Evolutionary conservation across 2,329 filamentous ascomycete species (phyloP).

Genomic region (Xylariaceae sp.): DNA sequence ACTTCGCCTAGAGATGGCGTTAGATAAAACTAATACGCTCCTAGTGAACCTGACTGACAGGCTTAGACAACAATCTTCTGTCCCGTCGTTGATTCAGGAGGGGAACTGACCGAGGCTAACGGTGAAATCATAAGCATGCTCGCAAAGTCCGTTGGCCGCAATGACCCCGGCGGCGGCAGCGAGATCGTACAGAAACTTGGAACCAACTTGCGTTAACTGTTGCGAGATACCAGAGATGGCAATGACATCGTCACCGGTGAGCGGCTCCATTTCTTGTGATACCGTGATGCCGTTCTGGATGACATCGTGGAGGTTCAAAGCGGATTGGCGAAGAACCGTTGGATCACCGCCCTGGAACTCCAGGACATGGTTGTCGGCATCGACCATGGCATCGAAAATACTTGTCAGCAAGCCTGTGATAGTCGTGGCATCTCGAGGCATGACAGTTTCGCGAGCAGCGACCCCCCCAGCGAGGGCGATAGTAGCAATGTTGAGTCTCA

Average conservation of each 20-base stretch:
- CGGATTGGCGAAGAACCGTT: conserved; percentile 11
- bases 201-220: conserved; percentile 5
- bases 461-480: neutral
- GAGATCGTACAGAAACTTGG: conserved; percentile 14
- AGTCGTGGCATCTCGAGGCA: neutral
- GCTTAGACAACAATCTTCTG: neutral
- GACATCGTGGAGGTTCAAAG: conserved; percentile 5
- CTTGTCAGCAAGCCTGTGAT: conserved; percentile 7
- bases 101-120: conserved; percentile 11
- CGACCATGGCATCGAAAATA: conserved; percentile 11
- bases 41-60: neutral
- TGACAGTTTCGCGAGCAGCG: neutral
- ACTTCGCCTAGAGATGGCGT: conserved; percentile 6
- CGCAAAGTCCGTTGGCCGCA: conserved; percentile 13
- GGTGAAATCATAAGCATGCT: conserved; percentile 4
- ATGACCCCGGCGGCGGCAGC: conserved; percentile 5
- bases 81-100: neutral
- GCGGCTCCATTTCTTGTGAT: conserved; percentile 3
- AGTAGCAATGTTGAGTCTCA: conserved; percentile 13
- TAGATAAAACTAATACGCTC: neutral
- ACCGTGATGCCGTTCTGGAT: neutral
- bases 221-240: conserved; percentile 7
- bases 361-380: conserved; percentile 15
- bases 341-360: conserved; percentile 12
- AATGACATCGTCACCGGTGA: conserved; percentile 20